Base-by-base conservation (phyloP, 2,329 filamentous ascomycete species). In the Cladosporium sp. region DNA sequence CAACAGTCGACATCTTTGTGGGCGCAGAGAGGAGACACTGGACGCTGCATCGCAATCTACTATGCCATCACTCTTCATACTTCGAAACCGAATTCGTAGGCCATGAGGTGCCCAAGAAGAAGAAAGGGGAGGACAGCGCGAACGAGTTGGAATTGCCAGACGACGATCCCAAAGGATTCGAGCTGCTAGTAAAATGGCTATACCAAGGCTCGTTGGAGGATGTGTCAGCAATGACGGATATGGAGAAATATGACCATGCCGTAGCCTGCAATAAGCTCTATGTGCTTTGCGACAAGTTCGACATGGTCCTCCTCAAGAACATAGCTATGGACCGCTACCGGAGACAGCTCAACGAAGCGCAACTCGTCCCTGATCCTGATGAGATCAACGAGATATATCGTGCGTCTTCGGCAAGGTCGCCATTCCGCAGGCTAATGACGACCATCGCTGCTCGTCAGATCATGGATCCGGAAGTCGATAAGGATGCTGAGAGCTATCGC, bases 361-460 rank as follows among this genome's bases (percentile, higher is more conserved):
- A 77, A 55, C 71, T 83, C 7, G 81, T 83, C 0, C 81, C 81
- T 1, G 80, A 82, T 61, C 74, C 80, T 9, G 78, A 81, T 37
- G 81, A 83, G 69, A 80, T 82, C 63, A 76, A 80, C 60, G 77
- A 79, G 7, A 80, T 83, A 20, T 83, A 83, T 67, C 75, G 77
- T 52, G 71, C 72, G 51, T 78, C 76, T 34, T 74, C 76, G 3
- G 54, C 63, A 2, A 71, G 68, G 3, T 81, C 77, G 55, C 78
- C 80, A 1, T 82, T 82, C 65, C 73, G 80, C 37, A 72, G 68
- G 30, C 71, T 83, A 19, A 79, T 82, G 75, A 77, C 78, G 56
- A 73, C 75, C 61, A 83, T 83, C 50, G 80, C 80, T n/a, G 81
- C 81, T 4, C 72, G 81, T 25, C 81, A 83, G 69, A 81, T 83